Evolutionary conservation across 495 filamentous ascomycete genomes (phyloP).

Genomic region (Penicillium coffeae): DNA sequence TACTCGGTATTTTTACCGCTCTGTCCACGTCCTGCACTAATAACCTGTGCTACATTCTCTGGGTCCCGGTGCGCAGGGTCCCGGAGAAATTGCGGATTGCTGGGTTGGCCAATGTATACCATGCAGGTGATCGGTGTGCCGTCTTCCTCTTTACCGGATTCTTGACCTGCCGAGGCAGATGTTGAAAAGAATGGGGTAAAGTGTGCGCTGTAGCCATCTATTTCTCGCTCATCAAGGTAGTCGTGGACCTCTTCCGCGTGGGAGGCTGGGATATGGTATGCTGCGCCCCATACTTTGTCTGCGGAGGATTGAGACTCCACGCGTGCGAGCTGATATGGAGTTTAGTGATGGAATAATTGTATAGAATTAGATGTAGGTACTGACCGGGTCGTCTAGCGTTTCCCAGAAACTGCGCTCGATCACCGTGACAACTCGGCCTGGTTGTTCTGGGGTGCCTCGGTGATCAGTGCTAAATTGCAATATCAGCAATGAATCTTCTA

Average conservation of each 20-base stretch:
- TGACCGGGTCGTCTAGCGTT: slow-evolving; percentile 61
- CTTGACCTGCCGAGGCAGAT: slow-evolving; percentile 8
- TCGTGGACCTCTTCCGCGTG: slow-evolving; percentile 77
- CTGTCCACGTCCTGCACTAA: slow-evolving; percentile 69
- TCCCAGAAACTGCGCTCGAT: slow-evolving; percentile 81
- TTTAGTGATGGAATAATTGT: not conserved
- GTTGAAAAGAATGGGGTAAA: slow-evolving; percentile 76
- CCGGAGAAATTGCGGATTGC: slow-evolving; percentile 84
- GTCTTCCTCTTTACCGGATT: not conserved
- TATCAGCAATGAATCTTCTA: not conserved
- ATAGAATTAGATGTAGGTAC: not conserved
- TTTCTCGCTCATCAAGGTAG: slow-evolving; percentile 94
- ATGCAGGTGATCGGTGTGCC: slow-evolving; percentile 42
- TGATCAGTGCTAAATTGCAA: slow-evolving; percentile 72
- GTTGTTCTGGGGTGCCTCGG: slow-evolving; percentile 80
- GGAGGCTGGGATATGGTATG: slow-evolving; percentile 76
- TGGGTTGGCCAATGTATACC: slow-evolving; percentile 93
- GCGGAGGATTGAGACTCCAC: slow-evolving; percentile 38
- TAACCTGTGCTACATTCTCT: slow-evolving; percentile 77
- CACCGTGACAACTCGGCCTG: slow-evolving; percentile 90
- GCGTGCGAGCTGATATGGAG: slow-evolving; percentile 25
- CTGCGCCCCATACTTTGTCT: slow-evolving; percentile 81
- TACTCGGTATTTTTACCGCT: slow-evolving; percentile 94
- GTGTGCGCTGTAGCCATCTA: slow-evolving; percentile 92
- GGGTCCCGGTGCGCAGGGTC: slow-evolving; percentile 67